Conservation (phyloP, 2,329 filamentous ascomycete species). For the Exophiala viscosa region DNA sequence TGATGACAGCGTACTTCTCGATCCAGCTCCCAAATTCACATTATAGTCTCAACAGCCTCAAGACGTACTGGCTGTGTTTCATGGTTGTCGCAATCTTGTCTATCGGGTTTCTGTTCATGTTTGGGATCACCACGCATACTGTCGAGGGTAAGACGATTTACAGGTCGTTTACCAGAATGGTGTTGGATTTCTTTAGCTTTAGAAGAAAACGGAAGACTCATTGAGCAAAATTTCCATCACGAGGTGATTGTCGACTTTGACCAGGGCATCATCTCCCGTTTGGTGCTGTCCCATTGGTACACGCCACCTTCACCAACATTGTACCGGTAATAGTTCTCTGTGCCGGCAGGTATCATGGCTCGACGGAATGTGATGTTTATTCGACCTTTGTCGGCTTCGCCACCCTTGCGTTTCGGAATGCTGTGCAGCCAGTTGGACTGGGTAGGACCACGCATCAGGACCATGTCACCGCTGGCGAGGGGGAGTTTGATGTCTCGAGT, state of each 20-base stretch:
- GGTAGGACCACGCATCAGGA: slow-evolving; percentile 72
- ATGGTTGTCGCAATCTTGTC: slow-evolving; percentile 59
- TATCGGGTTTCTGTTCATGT: slow-evolving; percentile 55
- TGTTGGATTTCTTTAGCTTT: slow-evolving; percentile 6
- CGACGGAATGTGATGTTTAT: slow-evolving; percentile 76
- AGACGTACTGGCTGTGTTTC: slow-evolving; percentile 67
- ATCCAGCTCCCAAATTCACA: slow-evolving; percentile 59
- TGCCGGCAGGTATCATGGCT: slow-evolving; percentile 67
- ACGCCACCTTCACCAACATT: slow-evolving; percentile 69
- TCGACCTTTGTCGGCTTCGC: slow-evolving; percentile 58
- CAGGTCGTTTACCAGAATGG: slow-evolving; percentile 17
- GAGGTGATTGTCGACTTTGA: neutral
- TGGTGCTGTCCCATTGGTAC: slow-evolving; percentile 62
- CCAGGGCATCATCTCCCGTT: slow-evolving; percentile 50
- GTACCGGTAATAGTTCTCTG: slow-evolving; percentile 80
- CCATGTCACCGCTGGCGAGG: slow-evolving; percentile 69
- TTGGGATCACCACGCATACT: slow-evolving; percentile 56
- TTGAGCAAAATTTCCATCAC: neutral
- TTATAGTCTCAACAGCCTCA: slow-evolving; percentile 52
- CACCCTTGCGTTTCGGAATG: slow-evolving; percentile 67
- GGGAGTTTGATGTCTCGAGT: slow-evolving; percentile 48
- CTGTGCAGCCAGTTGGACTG: slow-evolving; percentile 74
- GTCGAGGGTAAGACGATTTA: slow-evolving; percentile 55
- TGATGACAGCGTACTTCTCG: slow-evolving; percentile 73
- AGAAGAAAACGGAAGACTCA: slow-evolving; percentile 16